phyloP scores from a whole-genome alignment of 2,329 filamentous ascomycete species.

The Ophiobolus disseminans region DNA sequence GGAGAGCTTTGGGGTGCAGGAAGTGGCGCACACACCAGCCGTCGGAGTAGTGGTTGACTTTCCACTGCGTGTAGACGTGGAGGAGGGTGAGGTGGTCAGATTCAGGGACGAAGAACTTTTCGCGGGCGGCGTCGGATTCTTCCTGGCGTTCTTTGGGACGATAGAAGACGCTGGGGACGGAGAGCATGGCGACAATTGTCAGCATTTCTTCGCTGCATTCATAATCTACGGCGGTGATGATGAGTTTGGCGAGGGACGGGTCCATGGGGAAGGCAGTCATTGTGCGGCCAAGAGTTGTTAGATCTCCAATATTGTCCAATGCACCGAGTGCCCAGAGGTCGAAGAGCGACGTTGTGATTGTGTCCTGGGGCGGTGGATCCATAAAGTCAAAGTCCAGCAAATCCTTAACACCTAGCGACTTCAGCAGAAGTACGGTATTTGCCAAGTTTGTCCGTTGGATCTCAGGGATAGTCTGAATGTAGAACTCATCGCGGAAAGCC shows the following conservation, averaged over 20 bases:
- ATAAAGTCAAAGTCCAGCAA: constrained; percentile 98
- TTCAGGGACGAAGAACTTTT: constrained; percentile 98
- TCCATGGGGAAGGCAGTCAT: constrained; percentile 99
- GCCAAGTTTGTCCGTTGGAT: constrained; percentile 96
- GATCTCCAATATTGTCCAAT: constrained; percentile 88
- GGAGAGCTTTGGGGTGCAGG: constrained; percentile 90
- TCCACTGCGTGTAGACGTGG: constrained; percentile 96
- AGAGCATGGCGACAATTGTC: constrained; percentile 97
- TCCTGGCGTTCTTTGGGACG: constrained; percentile 95
- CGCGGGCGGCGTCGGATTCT: constrained; percentile 91
- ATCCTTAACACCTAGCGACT: constrained; percentile 92
- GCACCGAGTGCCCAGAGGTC: constrained; percentile 96
- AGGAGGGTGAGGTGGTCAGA: constrained; percentile 95
- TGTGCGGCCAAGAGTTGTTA: constrained; percentile 83
- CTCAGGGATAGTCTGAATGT: constrained; percentile 95
- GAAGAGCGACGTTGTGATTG: constrained; percentile 95
- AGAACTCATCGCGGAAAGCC: constrained; percentile 94
- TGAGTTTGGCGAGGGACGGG: constrained; percentile 88
- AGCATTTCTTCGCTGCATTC: constrained; percentile 97
- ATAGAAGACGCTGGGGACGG: constrained; percentile 95
- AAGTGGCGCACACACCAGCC: constrained; percentile 94
- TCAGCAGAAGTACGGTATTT: constrained; percentile 92
- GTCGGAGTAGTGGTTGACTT: constrained; percentile 85
- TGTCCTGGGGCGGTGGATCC: constrained; percentile 97
- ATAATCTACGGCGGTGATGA: constrained; percentile 90